Percentiles rank a stretch among this genome's conserved stretches.
Evolutionary conservation across 129 eudicot species (phyloP).

Genomic region (Escallonia herrerae): DNA sequence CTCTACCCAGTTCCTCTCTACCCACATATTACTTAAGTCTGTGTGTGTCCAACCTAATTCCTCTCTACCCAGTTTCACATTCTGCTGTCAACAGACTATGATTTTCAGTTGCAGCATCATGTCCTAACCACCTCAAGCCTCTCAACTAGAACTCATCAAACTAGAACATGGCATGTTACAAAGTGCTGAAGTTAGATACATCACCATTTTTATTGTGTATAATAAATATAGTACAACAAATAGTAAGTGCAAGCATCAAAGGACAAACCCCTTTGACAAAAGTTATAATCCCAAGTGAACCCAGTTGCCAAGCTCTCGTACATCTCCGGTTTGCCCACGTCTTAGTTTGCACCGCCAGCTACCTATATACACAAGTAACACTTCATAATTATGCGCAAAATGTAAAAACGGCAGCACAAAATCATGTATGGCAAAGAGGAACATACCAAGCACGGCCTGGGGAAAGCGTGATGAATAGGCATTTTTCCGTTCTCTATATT

Average conservation of each 20-base stretch:
- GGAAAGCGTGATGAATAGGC: neutral
- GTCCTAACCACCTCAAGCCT: neutral
- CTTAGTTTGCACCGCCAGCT: neutral
- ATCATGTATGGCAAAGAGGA: neutral
- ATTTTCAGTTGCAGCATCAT: neutral
- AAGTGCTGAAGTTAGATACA: too few relatives aligned
- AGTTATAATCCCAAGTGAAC: neutral
- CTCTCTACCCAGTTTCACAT: too few relatives aligned
- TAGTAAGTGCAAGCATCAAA: neutral
- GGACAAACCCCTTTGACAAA: neutral
- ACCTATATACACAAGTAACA: neutral
- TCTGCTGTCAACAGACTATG: neutral
- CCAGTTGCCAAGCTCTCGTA: neutral
- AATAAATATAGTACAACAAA: neutral
- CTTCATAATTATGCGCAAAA: neutral
- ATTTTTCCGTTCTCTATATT: neutral
- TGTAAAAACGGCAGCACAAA: neutral
- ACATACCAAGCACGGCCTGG: neutral
- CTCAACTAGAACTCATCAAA: neutral
- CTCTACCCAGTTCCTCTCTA: too few relatives aligned
- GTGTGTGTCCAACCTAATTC: too few relatives aligned
- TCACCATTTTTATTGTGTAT: too few relatives aligned
- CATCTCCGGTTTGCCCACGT: neutral
- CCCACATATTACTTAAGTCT: too few relatives aligned
- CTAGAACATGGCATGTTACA: neutral